Percentiles rank a stretch among this genome's conserved stretches.
These are phyloP conservation scores for Paracoccidioides lutzii DNA, from an alignment of 2,329 filamentous ascomycete genomes.

Conservation along the genomic window DNA sequence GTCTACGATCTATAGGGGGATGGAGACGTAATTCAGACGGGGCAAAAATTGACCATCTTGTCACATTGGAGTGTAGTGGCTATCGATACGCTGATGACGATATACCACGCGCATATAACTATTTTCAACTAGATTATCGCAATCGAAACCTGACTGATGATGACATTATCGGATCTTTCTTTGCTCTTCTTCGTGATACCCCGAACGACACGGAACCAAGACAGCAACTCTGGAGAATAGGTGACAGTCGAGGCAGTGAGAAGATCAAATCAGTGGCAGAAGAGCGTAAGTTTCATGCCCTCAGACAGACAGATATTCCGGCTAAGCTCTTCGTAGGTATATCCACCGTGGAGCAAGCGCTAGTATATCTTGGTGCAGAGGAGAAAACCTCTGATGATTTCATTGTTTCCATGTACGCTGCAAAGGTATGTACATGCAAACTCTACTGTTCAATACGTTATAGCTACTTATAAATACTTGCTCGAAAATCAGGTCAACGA, in stretches of 20 bases:
- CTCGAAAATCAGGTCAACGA: conserved; percentile 34
- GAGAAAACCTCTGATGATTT: conserved; percentile 42
- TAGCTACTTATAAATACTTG: not conserved
- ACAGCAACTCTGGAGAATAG: conserved; percentile 47
- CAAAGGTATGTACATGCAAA: conserved; percentile 35
- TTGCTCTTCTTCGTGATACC: conserved; percentile 44
- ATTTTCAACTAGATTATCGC: conserved; percentile 42
- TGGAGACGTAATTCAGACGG: conserved; percentile 38
- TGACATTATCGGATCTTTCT: conserved; percentile 49
- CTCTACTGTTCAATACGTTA: not conserved
- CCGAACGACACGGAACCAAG: conserved; percentile 43
- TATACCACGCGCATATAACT: conserved; percentile 44
- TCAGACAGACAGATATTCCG: not conserved
- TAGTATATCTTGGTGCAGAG: conserved; percentile 46
- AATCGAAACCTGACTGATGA: conserved; percentile 41
- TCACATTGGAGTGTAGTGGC: conserved; percentile 45
- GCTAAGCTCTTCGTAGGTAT: conserved; percentile 28
- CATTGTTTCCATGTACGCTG: conserved; percentile 42
- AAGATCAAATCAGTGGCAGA: conserved; percentile 46
- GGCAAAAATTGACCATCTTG: conserved; percentile 39
- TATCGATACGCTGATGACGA: conserved; percentile 46
- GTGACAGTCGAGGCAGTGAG: conserved; percentile 43
- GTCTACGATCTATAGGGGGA: conserved; percentile 46
- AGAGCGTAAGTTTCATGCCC: conserved; percentile 30
- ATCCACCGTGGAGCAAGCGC: conserved; percentile 51